phyloP scores from a whole-genome alignment of 441 rosid species.

The Theobroma grandiflorum region DNA sequence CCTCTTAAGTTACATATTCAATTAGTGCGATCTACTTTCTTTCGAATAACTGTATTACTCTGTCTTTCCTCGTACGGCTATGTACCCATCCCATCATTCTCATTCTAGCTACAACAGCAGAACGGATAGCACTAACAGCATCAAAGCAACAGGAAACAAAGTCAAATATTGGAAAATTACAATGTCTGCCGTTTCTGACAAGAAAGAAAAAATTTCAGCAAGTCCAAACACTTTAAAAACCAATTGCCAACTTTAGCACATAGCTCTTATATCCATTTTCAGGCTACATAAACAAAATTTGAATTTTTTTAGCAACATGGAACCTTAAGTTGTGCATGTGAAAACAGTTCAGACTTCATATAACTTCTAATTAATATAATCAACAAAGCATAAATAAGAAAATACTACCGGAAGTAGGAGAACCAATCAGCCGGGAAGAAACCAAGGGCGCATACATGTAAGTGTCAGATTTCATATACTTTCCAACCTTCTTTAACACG shows the following conservation, averaged over 20 bases:
- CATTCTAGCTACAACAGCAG: neutral
- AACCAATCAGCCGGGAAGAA: conserved; percentile 22
- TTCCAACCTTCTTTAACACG: conserved; percentile 40
- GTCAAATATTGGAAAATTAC: neutral
- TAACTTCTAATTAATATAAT: neutral
- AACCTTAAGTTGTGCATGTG: neutral
- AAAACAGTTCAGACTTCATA: neutral
- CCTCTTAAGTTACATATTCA: neutral
- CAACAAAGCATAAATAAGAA: neutral
- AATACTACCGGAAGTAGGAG: conserved; percentile 45
- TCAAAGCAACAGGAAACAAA: neutral
- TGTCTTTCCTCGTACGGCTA: neutral
- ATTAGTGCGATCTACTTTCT: neutral
- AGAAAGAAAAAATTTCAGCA: neutral
- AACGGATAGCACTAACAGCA: neutral
- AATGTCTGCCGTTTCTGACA: neutral
- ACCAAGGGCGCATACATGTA: conserved; percentile 52
- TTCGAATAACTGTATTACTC: neutral
- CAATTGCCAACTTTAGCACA: neutral
- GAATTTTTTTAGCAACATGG: neutral
- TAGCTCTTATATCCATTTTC: neutral
- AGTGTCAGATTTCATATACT: conserved; percentile 55
- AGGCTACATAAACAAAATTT: neutral
- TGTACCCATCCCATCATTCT: too few relatives aligned
- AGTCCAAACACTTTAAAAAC: too few relatives aligned